A percentile compares a stretch with the other conserved stretches of the same genome.
Conservation (phyloP, 306 rosid genomes). For the Cicer cuneatum region DNA sequence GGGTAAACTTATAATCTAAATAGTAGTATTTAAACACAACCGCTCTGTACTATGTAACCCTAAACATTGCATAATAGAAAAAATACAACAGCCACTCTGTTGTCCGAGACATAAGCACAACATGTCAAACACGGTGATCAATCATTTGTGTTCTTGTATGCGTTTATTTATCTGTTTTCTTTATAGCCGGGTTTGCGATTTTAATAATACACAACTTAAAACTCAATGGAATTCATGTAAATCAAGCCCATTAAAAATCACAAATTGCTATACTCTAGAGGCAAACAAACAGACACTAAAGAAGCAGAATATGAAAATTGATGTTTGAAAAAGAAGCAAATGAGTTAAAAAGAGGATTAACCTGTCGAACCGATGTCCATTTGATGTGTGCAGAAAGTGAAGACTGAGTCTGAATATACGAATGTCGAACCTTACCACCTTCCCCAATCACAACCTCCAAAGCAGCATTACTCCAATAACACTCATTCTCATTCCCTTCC, state of each 20-base stretch:
- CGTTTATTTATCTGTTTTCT: background rate
- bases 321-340: background rate
- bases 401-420: constrained; percentile 89
- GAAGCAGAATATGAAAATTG: background rate
- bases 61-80: background rate
- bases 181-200: background rate
- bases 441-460: constrained; percentile 68
- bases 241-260: background rate
- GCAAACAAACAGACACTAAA: background rate
- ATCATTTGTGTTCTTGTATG: background rate
- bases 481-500: constrained; percentile 41
- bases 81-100: background rate
- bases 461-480: constrained; percentile 85
- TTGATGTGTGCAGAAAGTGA: constrained; percentile 76
- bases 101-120: background rate
- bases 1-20: background rate
- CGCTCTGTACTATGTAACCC: background rate
- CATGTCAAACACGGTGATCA: background rate
- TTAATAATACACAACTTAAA: background rate
- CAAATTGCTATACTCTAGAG: background rate
- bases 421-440: constrained; percentile 85
- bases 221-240: background rate
- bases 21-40: background rate
- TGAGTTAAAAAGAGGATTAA: constrained; percentile 10
- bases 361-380: constrained; percentile 94